Evolutionary conservation across 345 rosid species (phyloP), one percentile per base, ranked within the genome.

Genomic region (Jatropha curcas): DNA sequence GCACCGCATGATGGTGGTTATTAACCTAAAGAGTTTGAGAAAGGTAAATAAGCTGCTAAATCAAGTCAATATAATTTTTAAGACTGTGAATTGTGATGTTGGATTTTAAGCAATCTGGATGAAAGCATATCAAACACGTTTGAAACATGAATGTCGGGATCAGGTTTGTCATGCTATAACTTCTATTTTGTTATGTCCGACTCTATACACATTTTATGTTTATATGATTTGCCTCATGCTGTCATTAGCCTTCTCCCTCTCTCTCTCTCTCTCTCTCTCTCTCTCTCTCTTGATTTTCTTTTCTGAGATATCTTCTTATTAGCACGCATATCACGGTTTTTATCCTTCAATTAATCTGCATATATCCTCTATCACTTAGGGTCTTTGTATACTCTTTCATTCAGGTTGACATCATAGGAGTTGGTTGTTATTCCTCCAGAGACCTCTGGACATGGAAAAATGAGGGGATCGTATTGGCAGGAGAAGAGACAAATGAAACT

Each of bases 331-430:
- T 71, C 14, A 14, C 0, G 19, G 25, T 3, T 30, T 43, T 12
- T 19, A 2, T 70, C 24, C 13, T 61, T 68, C n/a, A 17, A 20
- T 22, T 8, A 25, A 8, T 4, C 7, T 30, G 5, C n/a, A n/a
- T 4, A 25, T 45, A 43, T 34, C 35, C n/a, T n/a, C n/a, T n/a
- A 27, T 48, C 50, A 37, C 28, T 22, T 45, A 56, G 16, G 61
- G 25, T 39, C 33, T 43, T 19, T 66, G 27, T 70, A 14, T 41
- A 7, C 16, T 9, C 69, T 67, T 27, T 45, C 56, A 22, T 73
- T 71, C 88, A 95, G 98, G 99, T 95, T 78, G 97, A 92, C 77
- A 80, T 95, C 55, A 92, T 95, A 65, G 98, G 98, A 57, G 99
- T 92, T 51, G 88, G 96, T 70, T 95, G 99, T 82, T 95, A 95